Base-by-base conservation (phyloP, 257 asterid genomes). In the Solanum verrucosum region DNA sequence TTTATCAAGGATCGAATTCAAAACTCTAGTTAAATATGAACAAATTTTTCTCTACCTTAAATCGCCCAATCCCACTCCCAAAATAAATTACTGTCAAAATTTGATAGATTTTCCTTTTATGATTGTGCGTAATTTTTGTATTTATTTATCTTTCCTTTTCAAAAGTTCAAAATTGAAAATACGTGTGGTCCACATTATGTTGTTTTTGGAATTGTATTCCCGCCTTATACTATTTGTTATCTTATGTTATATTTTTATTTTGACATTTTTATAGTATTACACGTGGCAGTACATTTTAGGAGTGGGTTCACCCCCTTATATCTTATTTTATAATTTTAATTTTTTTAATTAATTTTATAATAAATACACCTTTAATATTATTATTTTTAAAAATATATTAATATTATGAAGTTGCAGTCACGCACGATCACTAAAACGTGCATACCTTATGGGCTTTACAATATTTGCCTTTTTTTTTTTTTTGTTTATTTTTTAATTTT, bases 161-260 rank as follows among this genome's bases (percentile, higher is more conserved):
- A 16, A 11, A 74, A 29, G 70, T 89, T 35, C 65, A 25, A 38
- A 84, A 68, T 34, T 25, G 87, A 18, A 75, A 31, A 90, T 89
- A 93, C 89, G 90, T 67, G 88, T 92, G 88, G 67, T 92, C 77
- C 49, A 72, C 83, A 83, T 71, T 88, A 18, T 82, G 42, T 82
- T 82, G 7, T 18, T 46, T 56, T 91, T 90, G 93, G 95, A 93
- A 91, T 90, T 79, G 89, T 90, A 63, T 94, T 93, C 96, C 96
- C 96, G 98, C 98, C 95, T 88, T 90, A 88, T 86, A 88, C 90
- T 93, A 84, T 89, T 56, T 78, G 79, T 78, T 71, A 81, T 46
- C 15, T 8, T 29, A 81, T 44, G 23, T 15, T 42, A 52, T 59
- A 35, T 33, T 35, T 10, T 34, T 42, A 70, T 81, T 89, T 35